Evolutionary conservation across 2,329 filamentous ascomycete species (phyloP).

Genomic region (Zasmidium citrigriseum): DNA sequence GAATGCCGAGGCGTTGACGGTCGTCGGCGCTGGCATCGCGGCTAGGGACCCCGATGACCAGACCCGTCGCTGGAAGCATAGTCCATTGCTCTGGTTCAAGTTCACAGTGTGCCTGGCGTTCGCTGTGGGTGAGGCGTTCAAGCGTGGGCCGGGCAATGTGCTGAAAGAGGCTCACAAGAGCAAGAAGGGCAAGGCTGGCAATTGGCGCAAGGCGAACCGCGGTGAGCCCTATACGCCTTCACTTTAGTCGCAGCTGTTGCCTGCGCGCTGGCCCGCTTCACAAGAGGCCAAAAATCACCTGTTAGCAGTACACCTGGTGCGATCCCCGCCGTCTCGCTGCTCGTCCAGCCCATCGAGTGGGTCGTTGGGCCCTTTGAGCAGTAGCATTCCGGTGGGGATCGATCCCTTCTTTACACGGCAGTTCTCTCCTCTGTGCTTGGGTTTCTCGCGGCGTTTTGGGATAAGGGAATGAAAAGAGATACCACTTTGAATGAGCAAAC

Average conservation of each 20-base stretch:
- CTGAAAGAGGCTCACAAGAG: constrained; percentile 66
- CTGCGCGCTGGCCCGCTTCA: too few species aligned
- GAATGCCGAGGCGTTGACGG: neutral
- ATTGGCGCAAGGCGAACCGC: constrained; percentile 1
- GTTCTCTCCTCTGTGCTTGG: too few species aligned
- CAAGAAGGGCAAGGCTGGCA: constrained; percentile 2
- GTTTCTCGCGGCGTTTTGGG: too few species aligned
- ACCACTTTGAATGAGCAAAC: too few species aligned
- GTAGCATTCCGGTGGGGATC: too few species aligned
- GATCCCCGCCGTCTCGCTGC: too few species aligned
- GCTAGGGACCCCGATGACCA: constrained; percentile 1
- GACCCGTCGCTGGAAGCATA: constrained; percentile 26
- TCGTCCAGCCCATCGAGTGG: too few species aligned
- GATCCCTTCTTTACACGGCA: too few species aligned
- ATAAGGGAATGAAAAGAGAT: too few species aligned
- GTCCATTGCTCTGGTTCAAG: constrained; percentile 48
- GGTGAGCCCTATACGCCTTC: neutral
- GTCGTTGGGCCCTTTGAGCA: too few species aligned
- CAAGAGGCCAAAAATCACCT: too few species aligned
- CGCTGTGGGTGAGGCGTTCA: constrained; percentile 51
- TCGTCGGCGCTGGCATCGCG: neutral
- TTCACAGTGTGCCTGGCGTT: constrained; percentile 51
- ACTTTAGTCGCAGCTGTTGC: neutral
- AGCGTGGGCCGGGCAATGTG: constrained; percentile 46
- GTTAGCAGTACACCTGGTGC: too few species aligned